These are phyloP conservation scores for Colletotrichum tamarilloi DNA, from an alignment of 2,329 filamentous ascomycete genomes.

Conservation along the genomic window DNA sequence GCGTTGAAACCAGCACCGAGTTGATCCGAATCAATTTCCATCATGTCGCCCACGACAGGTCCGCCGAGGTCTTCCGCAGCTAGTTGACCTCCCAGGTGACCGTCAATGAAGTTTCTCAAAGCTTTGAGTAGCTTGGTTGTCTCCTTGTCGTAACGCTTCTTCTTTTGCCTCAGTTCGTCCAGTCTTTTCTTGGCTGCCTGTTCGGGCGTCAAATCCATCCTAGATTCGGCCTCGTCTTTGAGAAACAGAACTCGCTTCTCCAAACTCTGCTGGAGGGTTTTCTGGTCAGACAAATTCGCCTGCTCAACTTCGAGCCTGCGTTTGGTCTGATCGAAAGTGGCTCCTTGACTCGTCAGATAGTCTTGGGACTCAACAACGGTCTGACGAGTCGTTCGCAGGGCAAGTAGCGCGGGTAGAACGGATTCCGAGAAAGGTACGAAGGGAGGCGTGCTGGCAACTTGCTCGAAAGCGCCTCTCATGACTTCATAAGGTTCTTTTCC, in stretches of 20 bases:
- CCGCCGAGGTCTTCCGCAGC: conserved; percentile 87
- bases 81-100: conserved; percentile 78
- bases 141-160: conserved; percentile 69
- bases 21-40: conserved; percentile 71
- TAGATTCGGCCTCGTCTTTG: conserved; percentile 65
- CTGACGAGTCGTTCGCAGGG: conserved; percentile 73
- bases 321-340: conserved; percentile 54
- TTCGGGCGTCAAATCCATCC: conserved; percentile 67
- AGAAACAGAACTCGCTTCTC: conserved; percentile 69
- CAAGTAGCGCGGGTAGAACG: conserved; percentile 76
- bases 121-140: conserved; percentile 70
- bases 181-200: conserved; percentile 73
- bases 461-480: conserved; percentile 74
- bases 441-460: conserved; percentile 69
- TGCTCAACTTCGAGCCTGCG: conserved; percentile 63
- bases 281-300: conserved; percentile 64
- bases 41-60: conserved; percentile 80
- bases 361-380: conserved; percentile 73
- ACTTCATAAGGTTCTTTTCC: conserved; percentile 50
- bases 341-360: conserved; percentile 61
- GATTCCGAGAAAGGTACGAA: conserved; percentile 76
- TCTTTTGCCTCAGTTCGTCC: conserved; percentile 68
- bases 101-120: conserved; percentile 77
- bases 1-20: conserved; percentile 70
- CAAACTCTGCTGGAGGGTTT: conserved; percentile 63